phyloP scores from a whole-genome alignment of 805 yeast genomes.

The Cyberlindnera euphorbiiphila region DNA sequence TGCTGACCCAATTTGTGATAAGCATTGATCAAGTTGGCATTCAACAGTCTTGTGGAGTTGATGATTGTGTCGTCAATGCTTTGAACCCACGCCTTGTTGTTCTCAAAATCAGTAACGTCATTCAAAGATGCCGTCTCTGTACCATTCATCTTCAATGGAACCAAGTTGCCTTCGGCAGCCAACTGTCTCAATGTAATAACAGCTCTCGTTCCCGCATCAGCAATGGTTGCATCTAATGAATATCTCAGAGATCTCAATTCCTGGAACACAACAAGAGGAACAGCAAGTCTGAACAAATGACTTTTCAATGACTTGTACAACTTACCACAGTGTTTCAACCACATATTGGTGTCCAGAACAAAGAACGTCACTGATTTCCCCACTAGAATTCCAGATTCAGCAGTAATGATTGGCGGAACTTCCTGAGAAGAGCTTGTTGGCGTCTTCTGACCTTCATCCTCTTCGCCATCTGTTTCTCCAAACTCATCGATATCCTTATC shows the following conservation, averaged over 20 bases:
- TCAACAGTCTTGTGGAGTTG: slow-evolving; percentile 17
- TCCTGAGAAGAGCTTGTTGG: slow-evolving; percentile 2
- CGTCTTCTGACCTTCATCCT: too few relatives aligned
- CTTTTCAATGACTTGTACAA: slow-evolving; percentile 64
- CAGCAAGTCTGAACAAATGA: slow-evolving; percentile 53
- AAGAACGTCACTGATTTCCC: slow-evolving; percentile 13
- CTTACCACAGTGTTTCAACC: slow-evolving; percentile 79
- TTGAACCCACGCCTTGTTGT: slow-evolving; percentile 67
- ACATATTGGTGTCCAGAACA: slow-evolving; percentile 72
- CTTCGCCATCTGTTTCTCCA: slow-evolving; percentile 1
- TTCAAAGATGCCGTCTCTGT: slow-evolving; percentile 62
- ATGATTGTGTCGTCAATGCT: slow-evolving; percentile 58
- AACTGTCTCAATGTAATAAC: slow-evolving; percentile 70
- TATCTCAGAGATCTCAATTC: slow-evolving; percentile 68
- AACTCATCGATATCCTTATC: slow-evolving; percentile 2
- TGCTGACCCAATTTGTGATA: slow-evolving; percentile 5
- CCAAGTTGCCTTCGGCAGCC: slow-evolving; percentile 48
- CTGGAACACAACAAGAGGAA: slow-evolving; percentile 75
- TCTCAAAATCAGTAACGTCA: slow-evolving; percentile 71
- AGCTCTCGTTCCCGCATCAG: slow-evolving; percentile 79
- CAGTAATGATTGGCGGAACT: slow-evolving; percentile 9
- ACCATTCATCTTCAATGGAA: slow-evolving; percentile 68
- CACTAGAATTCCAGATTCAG: slow-evolving; percentile 17
- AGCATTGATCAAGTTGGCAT: neutral
- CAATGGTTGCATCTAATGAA: slow-evolving; percentile 66